Conservation (phyloP, 2,329 filamentous ascomycete genomes). For the Colletotrichum sp. region DNA sequence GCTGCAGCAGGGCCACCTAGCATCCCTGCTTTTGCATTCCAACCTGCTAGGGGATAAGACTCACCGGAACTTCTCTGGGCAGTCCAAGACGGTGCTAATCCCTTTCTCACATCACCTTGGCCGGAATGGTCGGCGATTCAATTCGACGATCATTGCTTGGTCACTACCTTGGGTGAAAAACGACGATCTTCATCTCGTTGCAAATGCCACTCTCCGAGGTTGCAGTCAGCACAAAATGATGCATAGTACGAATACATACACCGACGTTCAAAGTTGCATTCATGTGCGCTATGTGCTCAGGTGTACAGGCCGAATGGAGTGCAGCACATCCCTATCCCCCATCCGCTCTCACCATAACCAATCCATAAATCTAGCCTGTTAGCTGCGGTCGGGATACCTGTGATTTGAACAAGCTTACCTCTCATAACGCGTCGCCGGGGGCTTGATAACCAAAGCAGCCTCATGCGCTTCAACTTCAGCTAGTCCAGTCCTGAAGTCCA, state of each 20-base stretch:
- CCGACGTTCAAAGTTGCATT: background rate
- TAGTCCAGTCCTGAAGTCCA: background rate
- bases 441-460: background rate
- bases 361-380: background rate
- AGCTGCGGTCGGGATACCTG: background rate
- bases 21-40: background rate
- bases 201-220: background rate
- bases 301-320: background rate
- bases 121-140: background rate
- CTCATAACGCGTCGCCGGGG: background rate
- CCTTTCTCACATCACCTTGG: background rate
- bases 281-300: background rate
- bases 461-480: background rate
- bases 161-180: background rate
- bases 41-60: background rate
- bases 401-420: background rate
- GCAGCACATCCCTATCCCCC: background rate
- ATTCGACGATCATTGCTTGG: background rate
- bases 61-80: background rate
- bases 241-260: background rate
- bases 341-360: background rate
- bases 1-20: background rate
- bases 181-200: background rate
- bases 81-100: background rate
- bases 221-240: background rate